Evolutionary conservation across 306 rosid species (phyloP), one percentile per base, ranked within the genome.

Genomic region (Cucurbita argyrosperma): DNA sequence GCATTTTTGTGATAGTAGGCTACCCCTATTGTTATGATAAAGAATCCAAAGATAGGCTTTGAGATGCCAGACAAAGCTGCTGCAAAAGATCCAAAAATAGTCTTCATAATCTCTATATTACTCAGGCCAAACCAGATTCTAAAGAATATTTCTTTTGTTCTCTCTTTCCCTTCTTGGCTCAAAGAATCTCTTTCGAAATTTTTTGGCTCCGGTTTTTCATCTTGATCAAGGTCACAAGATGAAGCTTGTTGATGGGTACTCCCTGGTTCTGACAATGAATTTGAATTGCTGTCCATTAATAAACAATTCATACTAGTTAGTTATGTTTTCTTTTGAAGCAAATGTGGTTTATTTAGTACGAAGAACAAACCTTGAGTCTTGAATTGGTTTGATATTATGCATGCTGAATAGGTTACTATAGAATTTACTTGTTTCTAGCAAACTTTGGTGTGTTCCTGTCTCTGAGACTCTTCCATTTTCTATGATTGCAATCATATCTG

Each of bases 41-140:
- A 92, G 76, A 14, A 92, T 42, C 97, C 96, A 42, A 92, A 92
- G 67, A 88, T 40, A 30, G 96, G 97, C 83, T 92, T 92, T 54
- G 96, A 88, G 81, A 90, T 86, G 71, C 98, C 90, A 6, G 98
- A 90, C 87, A 85, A 82, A 79, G 82, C 82, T 63, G 81, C 84
- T 54, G 81, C 83, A 50, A 74, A 71, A 43, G 82, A 74, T 61
- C 97, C 90, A 73, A 88, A 46, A 49, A 76, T 85, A 74, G 84
- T 83, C 81, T 83, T 92, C 75, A 53, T 78, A 9, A 87, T 77
- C 56, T 92, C 96, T 71, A 75, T 79, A 79, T 74, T 82, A 68
- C 53, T 79, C 65, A 92, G 74, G 78, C 76, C 90, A 81, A 83
- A 90, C 97, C 97, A 92, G 67, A 92, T 90, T 84, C 95, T 84